Evolutionary conservation across 805 yeast genomes (phyloP).

Genomic region (Monosporozyma aquatica): DNA sequence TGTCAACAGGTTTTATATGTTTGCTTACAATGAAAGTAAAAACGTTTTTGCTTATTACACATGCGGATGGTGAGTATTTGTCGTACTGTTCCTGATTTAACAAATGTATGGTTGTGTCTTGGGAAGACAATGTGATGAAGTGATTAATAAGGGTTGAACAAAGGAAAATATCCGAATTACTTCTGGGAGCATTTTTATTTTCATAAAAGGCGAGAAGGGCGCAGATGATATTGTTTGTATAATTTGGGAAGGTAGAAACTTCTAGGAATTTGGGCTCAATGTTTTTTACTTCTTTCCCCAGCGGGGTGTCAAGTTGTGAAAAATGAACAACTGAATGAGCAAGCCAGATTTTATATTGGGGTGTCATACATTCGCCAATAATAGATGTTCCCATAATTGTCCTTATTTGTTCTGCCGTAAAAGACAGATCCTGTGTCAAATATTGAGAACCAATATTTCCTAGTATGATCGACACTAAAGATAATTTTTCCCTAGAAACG

Average conservation of each 20-base stretch:
- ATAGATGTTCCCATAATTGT: neutral
- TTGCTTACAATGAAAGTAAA: neutral
- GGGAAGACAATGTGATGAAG: neutral
- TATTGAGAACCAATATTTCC: neutral
- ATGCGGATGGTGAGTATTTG: neutral
- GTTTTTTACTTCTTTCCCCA: neutral
- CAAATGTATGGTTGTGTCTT: neutral
- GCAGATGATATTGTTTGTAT: neutral
- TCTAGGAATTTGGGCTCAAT: neutral
- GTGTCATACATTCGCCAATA: neutral
- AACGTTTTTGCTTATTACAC: neutral
- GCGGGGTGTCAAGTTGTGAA: neutral
- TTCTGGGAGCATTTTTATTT: neutral
- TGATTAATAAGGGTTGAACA: neutral
- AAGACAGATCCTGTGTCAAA: neutral
- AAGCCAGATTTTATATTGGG: neutral
- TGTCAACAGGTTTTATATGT: neutral
- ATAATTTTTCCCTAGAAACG: neutral
- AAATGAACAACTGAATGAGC: neutral
- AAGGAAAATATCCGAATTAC: neutral
- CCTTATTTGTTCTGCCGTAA: neutral
- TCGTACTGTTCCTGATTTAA: neutral
- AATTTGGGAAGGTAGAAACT: neutral
- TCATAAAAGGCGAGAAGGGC: neutral
- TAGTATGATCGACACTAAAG: neutral